Evolutionary conservation across 2,329 filamentous ascomycete genomes (phyloP), one percentile per base, ranked within the genome.

Genomic region (Colletotrichum liriopes): DNA sequence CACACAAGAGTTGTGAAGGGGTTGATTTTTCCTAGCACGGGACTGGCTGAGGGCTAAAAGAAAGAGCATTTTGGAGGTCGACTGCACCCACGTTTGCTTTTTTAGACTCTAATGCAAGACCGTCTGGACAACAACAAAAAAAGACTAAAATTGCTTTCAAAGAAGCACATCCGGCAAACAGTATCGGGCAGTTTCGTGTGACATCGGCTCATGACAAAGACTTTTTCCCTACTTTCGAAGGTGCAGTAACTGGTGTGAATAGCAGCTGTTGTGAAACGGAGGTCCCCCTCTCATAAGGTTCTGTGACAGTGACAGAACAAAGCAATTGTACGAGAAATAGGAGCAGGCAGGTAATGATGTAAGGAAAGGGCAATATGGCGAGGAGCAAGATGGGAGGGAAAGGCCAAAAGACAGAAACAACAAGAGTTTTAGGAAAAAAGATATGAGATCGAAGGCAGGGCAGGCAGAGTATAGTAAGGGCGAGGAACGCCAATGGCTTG

Each of bases 61-160:
- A 79, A 52, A 84, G 81, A 83, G 84, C 84, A 86, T 82, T 84
- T 84, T 83, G 83, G 82, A 85, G 82, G 82, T 84, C 82, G 72
- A 76, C 78, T 79, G 81, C 77, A 78, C 79, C 81, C 79, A 82
- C 79, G 81, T 84, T 86, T 83, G 83, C 81, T 85, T 85, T 84
- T 79, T 85, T 88, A 88, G 86, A 88, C 84, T 87, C 84, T 86
- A 84, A 86, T 86, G 84, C 84, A 83, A 84, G 83, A 83, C 85
- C 84, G 86, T 86, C 85, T 88, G 86, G 86, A 87, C 85, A 88
- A 80, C 78, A 80, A 84, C 84, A 83, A 84, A 86, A 86, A 88
- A 85, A 83, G 83, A 84, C 80, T 83, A 84, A 84, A 83, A 81
- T 82, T 83, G 81, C 81, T 83, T 83, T 82, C 77, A 80, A 81